Evolutionary conservation across 805 yeast genomes (phyloP).

Genomic region (Pichia manshurica): DNA sequence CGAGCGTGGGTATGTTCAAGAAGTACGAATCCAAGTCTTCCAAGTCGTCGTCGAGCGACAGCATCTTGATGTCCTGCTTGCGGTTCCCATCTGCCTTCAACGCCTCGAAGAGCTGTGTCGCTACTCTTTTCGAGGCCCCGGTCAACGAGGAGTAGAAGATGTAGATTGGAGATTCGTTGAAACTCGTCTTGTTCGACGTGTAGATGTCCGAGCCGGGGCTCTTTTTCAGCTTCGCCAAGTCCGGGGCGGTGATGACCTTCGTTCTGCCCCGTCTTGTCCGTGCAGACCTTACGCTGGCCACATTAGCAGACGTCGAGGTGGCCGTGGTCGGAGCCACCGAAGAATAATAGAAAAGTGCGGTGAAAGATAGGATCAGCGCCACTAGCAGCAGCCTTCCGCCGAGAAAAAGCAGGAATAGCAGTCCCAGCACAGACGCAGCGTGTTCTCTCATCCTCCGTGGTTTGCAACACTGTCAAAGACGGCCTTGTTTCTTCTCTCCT

Average conservation of each 20-base stretch:
- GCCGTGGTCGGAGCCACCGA: background rate
- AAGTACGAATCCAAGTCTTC: constrained; percentile 82
- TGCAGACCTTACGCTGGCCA: too few species aligned
- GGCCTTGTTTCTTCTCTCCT: too few species aligned
- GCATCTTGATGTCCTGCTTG: constrained; percentile 41
- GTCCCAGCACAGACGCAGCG: background rate
- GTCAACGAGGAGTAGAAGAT: constrained; percentile 83
- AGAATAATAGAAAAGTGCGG: constrained; percentile 3
- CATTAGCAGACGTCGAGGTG: background rate
- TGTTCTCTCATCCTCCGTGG: constrained; percentile 4
- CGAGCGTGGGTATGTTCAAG: constrained; percentile 49
- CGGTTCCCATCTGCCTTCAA: constrained; percentile 27
- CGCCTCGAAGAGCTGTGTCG: constrained; percentile 42
- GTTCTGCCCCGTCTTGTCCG: background rate
- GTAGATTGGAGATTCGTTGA: constrained; percentile 50
- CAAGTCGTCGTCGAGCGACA: constrained; percentile 73
- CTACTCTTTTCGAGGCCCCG: constrained; percentile 72
- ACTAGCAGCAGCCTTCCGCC: constrained; percentile 7
- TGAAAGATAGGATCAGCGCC: background rate
- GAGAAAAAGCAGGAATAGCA: background rate
- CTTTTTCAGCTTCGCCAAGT: constrained; percentile 1
- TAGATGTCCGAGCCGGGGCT: constrained; percentile 8
- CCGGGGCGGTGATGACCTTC: constrained; percentile 7
- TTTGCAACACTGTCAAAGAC: too few species aligned
- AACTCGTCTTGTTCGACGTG: constrained; percentile 19